A percentile compares a stretch with the other conserved stretches of the same genome.
Evolutionary conservation across 2,329 filamentous ascomycete genomes (phyloP).

Genomic region (Fusarium beomiforme): DNA sequence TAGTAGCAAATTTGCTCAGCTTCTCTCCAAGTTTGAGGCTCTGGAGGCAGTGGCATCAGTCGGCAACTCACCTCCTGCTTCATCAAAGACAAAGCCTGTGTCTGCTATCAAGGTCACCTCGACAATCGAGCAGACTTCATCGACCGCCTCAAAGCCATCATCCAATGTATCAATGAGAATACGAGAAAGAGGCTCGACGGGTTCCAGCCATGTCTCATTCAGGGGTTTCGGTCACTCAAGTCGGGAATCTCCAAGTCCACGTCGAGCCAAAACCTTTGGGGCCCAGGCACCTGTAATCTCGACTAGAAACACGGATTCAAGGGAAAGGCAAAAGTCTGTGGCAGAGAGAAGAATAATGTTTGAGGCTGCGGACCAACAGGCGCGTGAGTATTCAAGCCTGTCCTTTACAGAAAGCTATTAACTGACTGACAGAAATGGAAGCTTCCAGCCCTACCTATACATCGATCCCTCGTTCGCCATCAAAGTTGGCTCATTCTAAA

Average conservation of each 20-base stretch:
- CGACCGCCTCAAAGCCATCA: neutral
- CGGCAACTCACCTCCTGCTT: neutral
- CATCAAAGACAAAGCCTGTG: neutral
- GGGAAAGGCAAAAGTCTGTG: conserved; percentile 36
- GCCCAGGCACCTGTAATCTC: neutral
- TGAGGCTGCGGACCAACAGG: conserved; percentile 6
- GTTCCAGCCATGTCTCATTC: conserved; percentile 11
- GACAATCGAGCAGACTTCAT: neutral
- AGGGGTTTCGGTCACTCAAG: neutral
- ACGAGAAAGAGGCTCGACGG: neutral
- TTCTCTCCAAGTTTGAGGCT: conserved; percentile 51
- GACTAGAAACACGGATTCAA: neutral
- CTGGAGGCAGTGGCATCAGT: conserved; percentile 35
- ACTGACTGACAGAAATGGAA: neutral
- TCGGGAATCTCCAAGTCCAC: neutral
- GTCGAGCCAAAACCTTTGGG: conserved; percentile 26
- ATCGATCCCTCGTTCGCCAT: neutral
- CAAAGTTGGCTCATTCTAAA: conserved; percentile 19
- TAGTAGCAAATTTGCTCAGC: conserved; percentile 42
- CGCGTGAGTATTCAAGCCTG: neutral
- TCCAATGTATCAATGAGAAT: neutral
- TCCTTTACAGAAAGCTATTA: neutral
- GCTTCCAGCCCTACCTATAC: neutral
- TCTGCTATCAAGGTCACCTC: neutral
- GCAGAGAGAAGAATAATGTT: conserved; percentile 41